phyloP scores from a whole-genome alignment of 2,329 filamentous ascomycete species.

The Diaporthe sp. region DNA sequence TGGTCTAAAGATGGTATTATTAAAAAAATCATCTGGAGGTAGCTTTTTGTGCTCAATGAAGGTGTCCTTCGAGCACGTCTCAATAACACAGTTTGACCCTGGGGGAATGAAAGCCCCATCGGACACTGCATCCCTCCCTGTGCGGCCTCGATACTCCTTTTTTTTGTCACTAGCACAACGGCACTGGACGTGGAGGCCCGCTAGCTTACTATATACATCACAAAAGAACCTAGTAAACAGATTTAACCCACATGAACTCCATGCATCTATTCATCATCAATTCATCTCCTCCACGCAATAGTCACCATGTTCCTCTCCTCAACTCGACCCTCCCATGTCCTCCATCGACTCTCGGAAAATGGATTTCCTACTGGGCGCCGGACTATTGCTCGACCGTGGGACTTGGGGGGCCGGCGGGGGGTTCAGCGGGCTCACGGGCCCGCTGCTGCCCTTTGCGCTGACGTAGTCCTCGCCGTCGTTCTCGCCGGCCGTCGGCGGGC shows the following conservation, averaged over 20 bases:
- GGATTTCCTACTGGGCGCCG: slow-evolving; percentile 50
- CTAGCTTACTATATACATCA: slow-evolving; percentile 18
- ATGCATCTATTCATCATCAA: slow-evolving; percentile 19
- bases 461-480: slow-evolving; percentile 46
- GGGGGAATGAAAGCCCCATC: background rate
- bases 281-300: background rate
- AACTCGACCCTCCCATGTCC: slow-evolving; percentile 48
- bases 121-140: background rate
- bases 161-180: background rate
- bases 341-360: slow-evolving; percentile 57
- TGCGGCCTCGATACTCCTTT: background rate
- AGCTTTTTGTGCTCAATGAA: slow-evolving; percentile 11
- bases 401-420: slow-evolving; percentile 35
- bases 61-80: background rate
- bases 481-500: slow-evolving; percentile 45
- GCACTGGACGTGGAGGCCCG: background rate
- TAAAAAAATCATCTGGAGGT: background rate
- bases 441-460: slow-evolving; percentile 39
- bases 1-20: slow-evolving; percentile 13
- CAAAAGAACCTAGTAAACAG: background rate
- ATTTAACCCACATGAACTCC: slow-evolving; percentile 1
- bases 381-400: slow-evolving; percentile 29
- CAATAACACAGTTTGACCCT: background rate
- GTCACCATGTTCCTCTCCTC: background rate
- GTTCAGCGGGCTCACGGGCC: slow-evolving; percentile 34